Evolutionary conservation across 345 rosid species (phyloP), one percentile per base, ranked within the genome.

Genomic region (Heritiera littoralis): DNA sequence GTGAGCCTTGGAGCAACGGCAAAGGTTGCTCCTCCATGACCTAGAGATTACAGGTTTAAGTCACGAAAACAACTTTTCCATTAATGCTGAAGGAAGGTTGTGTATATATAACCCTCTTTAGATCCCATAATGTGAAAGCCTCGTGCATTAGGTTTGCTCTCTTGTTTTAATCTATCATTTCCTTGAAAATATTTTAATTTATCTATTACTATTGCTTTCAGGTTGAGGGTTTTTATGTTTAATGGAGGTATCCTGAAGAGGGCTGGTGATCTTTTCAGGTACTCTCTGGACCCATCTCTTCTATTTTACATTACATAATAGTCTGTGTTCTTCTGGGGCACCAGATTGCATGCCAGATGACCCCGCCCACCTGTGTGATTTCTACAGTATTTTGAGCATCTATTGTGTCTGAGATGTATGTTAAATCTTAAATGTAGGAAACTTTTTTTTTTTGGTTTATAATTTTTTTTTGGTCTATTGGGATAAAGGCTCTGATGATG

Each of bases 191-290:
- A 9, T 3, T 23, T 66, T 55, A 32, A 48, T 66, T 79, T 61
- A 13, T 41, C 65, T 9, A 2, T 46, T 18, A n/a, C 40, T 68
- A 7, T 67, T 76, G 35, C 12, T 38, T 56, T 78, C 71, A 54
- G 82, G 87, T 43, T 56, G 77, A 76, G 64, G 85, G 86, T 28
- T 83, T 85, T 83, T 88, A 88, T 89, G 91, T 76, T 82, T 80
- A 77, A 66, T 77, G 86, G 86, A 78, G 79, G 58, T 70, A 23
- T 67, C 78, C 80, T 75, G 73, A 48, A 79, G 85, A 76, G 38
- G 77, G 77, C 45, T 67, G 73, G 75, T 72, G 77, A 83, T 81
- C 80, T 80, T 71, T 63, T 60, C 76, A 82, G 86, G 88, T 87
- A 71, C 41, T 73, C 30, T 7, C 48, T 45, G 64, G 63, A 12